Evolutionary conservation across 1,284 basidiomycete species (phyloP).

Genomic region (Jaminaea rosea): DNA sequence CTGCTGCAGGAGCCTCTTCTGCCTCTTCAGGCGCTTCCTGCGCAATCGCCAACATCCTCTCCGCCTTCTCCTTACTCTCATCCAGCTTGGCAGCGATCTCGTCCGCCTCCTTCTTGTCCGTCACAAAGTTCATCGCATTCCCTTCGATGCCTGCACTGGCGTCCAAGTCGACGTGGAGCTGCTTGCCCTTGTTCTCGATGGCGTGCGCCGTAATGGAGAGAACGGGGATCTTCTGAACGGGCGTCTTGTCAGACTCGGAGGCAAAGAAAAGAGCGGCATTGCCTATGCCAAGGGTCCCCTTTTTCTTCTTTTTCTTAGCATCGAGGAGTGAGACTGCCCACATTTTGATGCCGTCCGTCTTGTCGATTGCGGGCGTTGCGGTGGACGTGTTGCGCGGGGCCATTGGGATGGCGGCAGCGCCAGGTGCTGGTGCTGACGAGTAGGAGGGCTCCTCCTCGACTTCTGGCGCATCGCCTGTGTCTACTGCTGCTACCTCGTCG

Average conservation of each 20-base stretch:
- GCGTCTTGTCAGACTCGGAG: constrained; percentile 43
- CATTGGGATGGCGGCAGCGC: constrained; percentile 20
- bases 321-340: constrained; percentile 43
- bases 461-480: constrained; percentile 19
- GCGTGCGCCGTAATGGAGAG: constrained; percentile 22
- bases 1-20: neutral
- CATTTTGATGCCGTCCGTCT: constrained; percentile 45
- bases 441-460: constrained; percentile 19
- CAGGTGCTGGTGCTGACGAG: constrained; percentile 2
- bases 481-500: constrained; percentile 22
- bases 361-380: constrained; percentile 18
- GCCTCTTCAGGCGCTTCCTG: constrained; percentile 1
- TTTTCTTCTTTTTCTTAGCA: constrained; percentile 41
- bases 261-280: constrained; percentile 45
- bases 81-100: constrained; percentile 46
- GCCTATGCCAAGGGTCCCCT: constrained; percentile 45
- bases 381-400: too few species aligned
- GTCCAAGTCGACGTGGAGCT: constrained; percentile 32
- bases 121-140: constrained; percentile 26
- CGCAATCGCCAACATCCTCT: constrained; percentile 5
- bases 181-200: constrained; percentile 41
- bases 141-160: constrained; percentile 16
- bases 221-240: constrained; percentile 40
- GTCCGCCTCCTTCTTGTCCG: constrained; percentile 40
- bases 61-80: constrained; percentile 26